Evolutionary conservation across 345 rosid genomes (phyloP).

Genomic region (Psidium friedrichsthalianum): DNA sequence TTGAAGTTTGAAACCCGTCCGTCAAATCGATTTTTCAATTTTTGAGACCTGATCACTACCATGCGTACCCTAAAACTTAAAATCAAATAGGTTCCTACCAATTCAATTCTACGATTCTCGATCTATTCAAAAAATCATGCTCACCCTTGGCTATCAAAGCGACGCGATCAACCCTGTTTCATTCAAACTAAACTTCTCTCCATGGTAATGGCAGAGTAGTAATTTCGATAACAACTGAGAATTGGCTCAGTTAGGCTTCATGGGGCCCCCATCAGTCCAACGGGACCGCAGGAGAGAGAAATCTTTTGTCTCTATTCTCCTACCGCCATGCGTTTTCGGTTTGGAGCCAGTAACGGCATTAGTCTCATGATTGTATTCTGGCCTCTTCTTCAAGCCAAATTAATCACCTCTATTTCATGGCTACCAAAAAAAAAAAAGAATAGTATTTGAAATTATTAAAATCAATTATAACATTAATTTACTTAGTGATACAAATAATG

Average conservation of each 20-base stretch:
- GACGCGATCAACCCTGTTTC: not conserved
- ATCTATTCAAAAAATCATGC: too few relatives aligned
- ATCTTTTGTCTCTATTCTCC: not conserved
- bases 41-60: too few relatives aligned
- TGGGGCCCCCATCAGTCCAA: not conserved
- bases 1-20: too few relatives aligned
- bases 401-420: not conserved
- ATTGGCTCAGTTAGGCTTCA: not conserved
- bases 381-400: not conserved
- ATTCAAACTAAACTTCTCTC: not conserved
- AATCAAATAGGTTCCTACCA: too few relatives aligned
- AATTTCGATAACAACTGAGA: not conserved
- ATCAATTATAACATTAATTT: not conserved
- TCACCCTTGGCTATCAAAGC: not conserved
- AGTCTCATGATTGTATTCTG: conserved; percentile 19
- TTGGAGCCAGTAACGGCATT: conserved; percentile 22
- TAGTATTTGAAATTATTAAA: not conserved
- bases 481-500: not conserved
- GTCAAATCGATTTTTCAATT: too few relatives aligned
- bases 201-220: not conserved
- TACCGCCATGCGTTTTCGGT: conserved; percentile 2
- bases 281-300: not conserved
- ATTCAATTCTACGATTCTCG: fast-evolving
- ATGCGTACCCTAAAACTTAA: too few relatives aligned
- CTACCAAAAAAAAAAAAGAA: not conserved